Evolutionary conservation across 345 rosid species (phyloP), one percentile per base, ranked within the genome.

Genomic region (Eucalyptus paniculata): DNA sequence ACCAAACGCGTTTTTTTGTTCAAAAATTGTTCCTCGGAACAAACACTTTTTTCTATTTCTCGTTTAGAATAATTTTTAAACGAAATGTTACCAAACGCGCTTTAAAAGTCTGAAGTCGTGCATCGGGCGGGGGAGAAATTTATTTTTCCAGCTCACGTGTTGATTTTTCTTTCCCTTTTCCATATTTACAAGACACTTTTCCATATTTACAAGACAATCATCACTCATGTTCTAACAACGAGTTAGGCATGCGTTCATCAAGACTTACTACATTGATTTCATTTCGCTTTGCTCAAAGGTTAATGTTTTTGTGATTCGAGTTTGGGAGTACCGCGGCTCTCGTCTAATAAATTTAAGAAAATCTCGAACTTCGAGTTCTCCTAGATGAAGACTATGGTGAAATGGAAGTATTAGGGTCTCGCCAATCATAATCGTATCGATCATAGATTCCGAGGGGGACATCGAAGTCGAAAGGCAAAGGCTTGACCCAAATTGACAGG

Each of bases 1-100:
- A 44, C 45, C 0, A 7, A 44, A 44, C 3, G 9, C 10, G 45
- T 44, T 44, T 44, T 42, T 44, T 44, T 44, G 45, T 44, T 44
- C 45, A 44, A 44, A 44, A 44, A 1, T 44, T 44, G 45, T 44
- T 44, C 45, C 44, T 7, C 9, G 45, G 3, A 44, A 44, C 45
- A 7, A n/a, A n/a, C n/a, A n/a, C n/a, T 44, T 44, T 44, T 49
- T 49, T 49, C 0, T 47, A 1, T 11, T 47, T 1, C 1, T n/a
- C n/a, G n/a, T n/a, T n/a, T n/a, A 0, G 13, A 49, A 49, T 15
- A 49, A 44, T 44, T 44, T 44, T 44, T 44, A 44, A 44, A 44
- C 10, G 8, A 44, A 44, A 8, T 44, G 45, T 44, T 44, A 44
- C 45, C 0, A 44, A 49, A 49, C 5, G 2, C 5, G 5, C 50